Base-by-base conservation (phyloP, 176 grass and related monocot species). In the Rhipidocladum racemiflorum region DNA sequence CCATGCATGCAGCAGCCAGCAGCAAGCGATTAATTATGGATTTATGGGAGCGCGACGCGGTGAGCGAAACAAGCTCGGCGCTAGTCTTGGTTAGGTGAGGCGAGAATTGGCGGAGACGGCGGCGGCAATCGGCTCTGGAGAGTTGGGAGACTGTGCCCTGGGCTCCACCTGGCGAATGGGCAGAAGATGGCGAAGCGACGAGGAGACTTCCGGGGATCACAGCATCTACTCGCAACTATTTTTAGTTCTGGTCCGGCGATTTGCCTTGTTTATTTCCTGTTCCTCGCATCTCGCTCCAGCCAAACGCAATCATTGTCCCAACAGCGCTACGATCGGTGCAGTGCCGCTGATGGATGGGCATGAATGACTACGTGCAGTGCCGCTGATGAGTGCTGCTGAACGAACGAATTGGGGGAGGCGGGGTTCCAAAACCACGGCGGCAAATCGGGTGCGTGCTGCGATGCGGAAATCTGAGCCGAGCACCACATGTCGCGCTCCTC, bases 21-120 rank as follows among this genome's bases (percentile, higher is more conserved):
- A 7, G 11, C 17, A 1, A 21, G 18, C 42, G 18, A 27, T 74
- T 25, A 11, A 49, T 75, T 20, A 53, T 0, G 51, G 18, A 11
- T 39, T 75, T 20, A 53, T 0, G 51, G 18, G 70, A 40, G 74
- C 66, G 80, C 65, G 86, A 83, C 36, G 80, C 74, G 86, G 86
- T 72, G 86, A 66, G 65, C 49, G 43, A 79, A 84, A 17, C 74
- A 8, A 57, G 66, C 68, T 25, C 25, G 16, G 6, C 53, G 8
- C 8, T 1, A 23, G 8, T 50, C 10, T 6, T 6, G 60, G 32
- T 43, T 21, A 38, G 8, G 28, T 20, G 35, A n/a, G 7, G 49
- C 18, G 51, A n/a, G 51, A 20, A 54, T 28, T 28, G 25, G 10
- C 24, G 82, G 64, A 7, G 30, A 78, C 20, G 53, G n/a, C 20